Conservation (phyloP, 768 basidiomycete species). For the Mycena kentingensis region DNA sequence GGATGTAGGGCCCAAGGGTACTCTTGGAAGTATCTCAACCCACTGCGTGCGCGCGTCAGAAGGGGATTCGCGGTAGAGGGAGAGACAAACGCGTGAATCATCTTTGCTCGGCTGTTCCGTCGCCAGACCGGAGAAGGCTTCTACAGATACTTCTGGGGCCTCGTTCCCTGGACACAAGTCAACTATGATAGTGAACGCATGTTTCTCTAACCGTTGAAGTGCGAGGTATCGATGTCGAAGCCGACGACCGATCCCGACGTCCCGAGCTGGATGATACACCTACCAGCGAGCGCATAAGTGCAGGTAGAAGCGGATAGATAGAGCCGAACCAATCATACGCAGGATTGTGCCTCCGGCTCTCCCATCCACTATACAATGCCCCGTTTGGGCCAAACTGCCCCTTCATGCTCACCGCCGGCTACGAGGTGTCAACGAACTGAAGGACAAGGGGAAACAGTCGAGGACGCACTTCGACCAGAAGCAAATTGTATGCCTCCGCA, state of each 20-base stretch:
- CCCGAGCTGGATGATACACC: slow-evolving; percentile 91
- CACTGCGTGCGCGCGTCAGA: slow-evolving; percentile 51
- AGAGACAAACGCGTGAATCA: slow-evolving; percentile 53
- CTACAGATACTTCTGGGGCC: slow-evolving; percentile 79
- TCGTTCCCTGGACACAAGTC: slow-evolving; percentile 64
- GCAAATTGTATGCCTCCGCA: slow-evolving; percentile 78
- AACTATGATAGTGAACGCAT: slow-evolving; percentile 4
- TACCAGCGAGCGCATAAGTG: slow-evolving; percentile 29
- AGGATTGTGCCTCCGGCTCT: slow-evolving; percentile 86
- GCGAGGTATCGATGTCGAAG: slow-evolving; percentile 93
- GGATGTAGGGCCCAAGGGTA: slow-evolving; percentile 78
- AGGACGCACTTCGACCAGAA: slow-evolving; percentile 66
- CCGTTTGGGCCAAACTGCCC: slow-evolving; percentile 98
- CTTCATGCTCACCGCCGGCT: slow-evolving; percentile 88
- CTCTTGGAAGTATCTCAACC: slow-evolving; percentile 75
- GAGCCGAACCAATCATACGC: slow-evolving; percentile 75
- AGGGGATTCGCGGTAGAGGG: not conserved
- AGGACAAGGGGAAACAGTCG: not conserved
- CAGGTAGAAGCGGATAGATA: not conserved
- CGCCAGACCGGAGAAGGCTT: slow-evolving; percentile 50
- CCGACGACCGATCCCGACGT: slow-evolving; percentile 72
- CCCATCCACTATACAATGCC: slow-evolving; percentile 94
- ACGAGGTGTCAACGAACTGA: not conserved
- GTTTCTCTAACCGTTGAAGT: slow-evolving; percentile 76
- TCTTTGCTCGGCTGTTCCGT: slow-evolving; percentile 47